Evolutionary conservation across 345 rosid genomes (phyloP), one percentile per base, ranked within the genome.

Genomic region (Mangifera indica): DNA sequence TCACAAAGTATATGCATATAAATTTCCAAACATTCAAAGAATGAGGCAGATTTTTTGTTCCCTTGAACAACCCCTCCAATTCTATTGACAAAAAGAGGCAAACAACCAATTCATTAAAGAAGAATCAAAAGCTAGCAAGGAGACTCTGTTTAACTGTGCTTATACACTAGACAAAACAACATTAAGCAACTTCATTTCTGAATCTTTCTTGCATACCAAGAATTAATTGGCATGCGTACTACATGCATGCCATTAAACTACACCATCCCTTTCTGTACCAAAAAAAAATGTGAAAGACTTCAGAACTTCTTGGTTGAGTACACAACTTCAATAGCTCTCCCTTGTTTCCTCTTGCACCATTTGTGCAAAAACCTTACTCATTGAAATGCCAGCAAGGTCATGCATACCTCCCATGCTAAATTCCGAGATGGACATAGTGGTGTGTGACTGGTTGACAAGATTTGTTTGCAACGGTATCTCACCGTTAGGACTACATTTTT

Each of bases 351-450:
- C 89, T 69, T 80, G 82, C 63, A 84, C 88, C 91, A 89, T 81
- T 71, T 85, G 84, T 3, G 91, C 92, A 68, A 89, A 89, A 58
- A 86, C 85, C 51, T 77, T 86, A 49, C 84, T 86, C 92, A 90
- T 86, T 0, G 92, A 87, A 51, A 77, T 77, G 6, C 88, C 88
- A 49, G 77, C 76, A 10, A 86, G 69, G 26, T 88, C 87, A 3
- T 78, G 79, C 1, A 71, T 67, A 58, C 84, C 78, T 60, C 71
- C 77, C 60, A 60, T 66, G 57, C 85, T 80, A 56, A 82, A 75
- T 63, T 79, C 78, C 2, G 74, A 45, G 20, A 75, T 72, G 5
- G 81, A 76, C 1, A 55, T 54, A 1, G 75, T 75, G n/a, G 67
- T 70, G 62, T 85, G 83, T 29, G 64, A 55, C 45, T 70, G 68